phyloP scores from a whole-genome alignment of 805 yeast species.

The Ascoidea asiatica region DNA sequence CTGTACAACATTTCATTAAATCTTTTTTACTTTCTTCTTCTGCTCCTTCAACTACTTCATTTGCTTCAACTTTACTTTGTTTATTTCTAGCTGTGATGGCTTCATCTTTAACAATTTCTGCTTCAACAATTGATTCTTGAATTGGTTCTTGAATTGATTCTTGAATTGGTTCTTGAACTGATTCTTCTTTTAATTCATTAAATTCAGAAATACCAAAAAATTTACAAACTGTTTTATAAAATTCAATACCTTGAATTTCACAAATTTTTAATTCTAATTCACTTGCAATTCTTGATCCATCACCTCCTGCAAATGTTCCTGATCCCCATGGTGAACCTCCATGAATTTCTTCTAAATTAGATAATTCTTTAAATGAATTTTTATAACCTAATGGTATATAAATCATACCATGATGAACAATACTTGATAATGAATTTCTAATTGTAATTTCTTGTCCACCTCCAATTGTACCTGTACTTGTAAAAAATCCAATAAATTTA shows the following conservation, averaged over 20 bases:
- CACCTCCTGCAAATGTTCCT: constrained; percentile 62
- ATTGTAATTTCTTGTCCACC: constrained; percentile 75
- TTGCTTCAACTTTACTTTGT: too few relatives aligned
- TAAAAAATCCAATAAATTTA: constrained; percentile 61
- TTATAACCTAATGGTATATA: constrained; percentile 70
- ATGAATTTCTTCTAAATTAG: constrained; percentile 52
- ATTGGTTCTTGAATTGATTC: too few relatives aligned
- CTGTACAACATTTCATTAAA: too few relatives aligned
- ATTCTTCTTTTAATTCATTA: too few relatives aligned
- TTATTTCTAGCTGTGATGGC: too few relatives aligned
- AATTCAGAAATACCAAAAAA: too few relatives aligned
- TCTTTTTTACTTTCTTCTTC: too few relatives aligned
- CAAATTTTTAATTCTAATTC: constrained; percentile 55
- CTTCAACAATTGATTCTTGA: too few relatives aligned
- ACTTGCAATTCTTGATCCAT: constrained; percentile 60
- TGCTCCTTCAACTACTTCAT: too few relatives aligned
- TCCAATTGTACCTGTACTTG: constrained; percentile 59
- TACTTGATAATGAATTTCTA: constrained; percentile 39
- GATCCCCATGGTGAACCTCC: constrained; percentile 88
- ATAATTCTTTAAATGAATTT: constrained; percentile 36
- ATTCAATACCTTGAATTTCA: constrained; percentile 50
- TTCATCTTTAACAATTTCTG: too few relatives aligned
- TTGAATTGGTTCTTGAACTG: too few relatives aligned
- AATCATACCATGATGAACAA: constrained; percentile 67
- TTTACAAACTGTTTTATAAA: constrained; percentile 32